Base-by-base conservation (phyloP, 352 stramenopile genomes). In the Thalassiosira exigua region DNA sequence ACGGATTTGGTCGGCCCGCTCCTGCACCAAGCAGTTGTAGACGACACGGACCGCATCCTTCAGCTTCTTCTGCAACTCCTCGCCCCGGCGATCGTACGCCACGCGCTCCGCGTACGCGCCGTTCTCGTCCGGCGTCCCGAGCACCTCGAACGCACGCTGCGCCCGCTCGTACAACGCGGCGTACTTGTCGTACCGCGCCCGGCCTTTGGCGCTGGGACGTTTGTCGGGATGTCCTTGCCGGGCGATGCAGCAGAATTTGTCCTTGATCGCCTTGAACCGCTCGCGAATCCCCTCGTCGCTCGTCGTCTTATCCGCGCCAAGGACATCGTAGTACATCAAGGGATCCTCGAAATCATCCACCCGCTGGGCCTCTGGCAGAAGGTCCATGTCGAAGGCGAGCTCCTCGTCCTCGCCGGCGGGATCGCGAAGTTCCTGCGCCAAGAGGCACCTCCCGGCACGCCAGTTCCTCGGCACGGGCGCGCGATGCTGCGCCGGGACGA, bases 321-420 rank as follows among this genome's bases (percentile, higher is more conserved):
- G 4, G 5, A 32, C 14, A 24, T 36, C 17, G 41, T 68, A 68
- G 4, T 29, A 54, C 11, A 9, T 12, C 7, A 39, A 1, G 5
- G 14, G n/a, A 19, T 68, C 58, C 26, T 68, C 58, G n/a, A 68
- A 30, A 27, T 68, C 36, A 1, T 68, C 2, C n/a, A 48, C 39
- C 11, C n/a, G 11, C 11, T 11, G 11, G 1, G 17, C 17, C 39
- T 26, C 9, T 32, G 46, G 11, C 19, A 61, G 26, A 4, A 61
- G 29, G 26, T 61, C 53, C 1, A 19, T 61, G 26, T 61, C 53
- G 29, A 27, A 61, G 21, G 24, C 24, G 1, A 42, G 3, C 53
- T 17, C 46, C 7, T 42, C 53, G 26, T 41, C 26, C 19, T 3
- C 2, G 24, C n/a, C 11, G 3, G 53, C 24, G 2, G 53, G 53